These are phyloP conservation scores for Barnettozyma californica DNA, from an alignment of 805 yeast genomes.

Conservation along the genomic window DNA sequence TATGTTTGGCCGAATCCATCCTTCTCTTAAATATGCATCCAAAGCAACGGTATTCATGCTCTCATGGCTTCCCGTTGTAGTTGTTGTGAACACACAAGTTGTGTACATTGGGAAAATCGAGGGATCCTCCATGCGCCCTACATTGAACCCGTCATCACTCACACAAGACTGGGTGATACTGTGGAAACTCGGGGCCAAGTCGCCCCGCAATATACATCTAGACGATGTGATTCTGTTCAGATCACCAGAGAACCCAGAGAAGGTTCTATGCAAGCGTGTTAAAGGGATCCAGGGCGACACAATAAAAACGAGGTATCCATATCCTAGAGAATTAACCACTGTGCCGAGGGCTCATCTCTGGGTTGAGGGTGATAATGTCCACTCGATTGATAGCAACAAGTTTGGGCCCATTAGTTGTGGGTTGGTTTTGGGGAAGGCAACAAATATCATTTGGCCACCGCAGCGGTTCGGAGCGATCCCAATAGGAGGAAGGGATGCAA, in stretches of 20 bases:
- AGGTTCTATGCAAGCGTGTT: slow-evolving; percentile 72
- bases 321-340: slow-evolving; percentile 54
- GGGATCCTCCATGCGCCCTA: slow-evolving; percentile 87
- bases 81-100: slow-evolving; percentile 63
- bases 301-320: slow-evolving; percentile 56
- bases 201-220: slow-evolving; percentile 40
- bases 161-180: slow-evolving; percentile 58
- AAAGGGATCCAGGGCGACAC: slow-evolving; percentile 71
- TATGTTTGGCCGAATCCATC: slow-evolving; percentile 2
- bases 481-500: slow-evolving; percentile 50
- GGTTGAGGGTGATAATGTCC: slow-evolving; percentile 92
- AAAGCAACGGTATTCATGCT: slow-evolving; percentile 33
- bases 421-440: slow-evolving; percentile 71
- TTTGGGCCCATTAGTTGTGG: slow-evolving; percentile 89
- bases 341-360: slow-evolving; percentile 82
- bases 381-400: slow-evolving; percentile 77
- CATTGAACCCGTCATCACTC: slow-evolving; percentile 64
- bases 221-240: slow-evolving; percentile 75
- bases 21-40: slow-evolving; percentile 25
- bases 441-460: slow-evolving; percentile 65
- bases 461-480: slow-evolving; percentile 47
- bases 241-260: slow-evolving; percentile 77
- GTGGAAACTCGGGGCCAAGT: slow-evolving; percentile 55
- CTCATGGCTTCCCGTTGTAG: slow-evolving; percentile 78
- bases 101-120: slow-evolving; percentile 68